Percentiles rank a stretch among this genome's conserved stretches.
Evolutionary conservation across 768 basidiomycete species (phyloP).

Genomic region (Lactarius quietus): DNA sequence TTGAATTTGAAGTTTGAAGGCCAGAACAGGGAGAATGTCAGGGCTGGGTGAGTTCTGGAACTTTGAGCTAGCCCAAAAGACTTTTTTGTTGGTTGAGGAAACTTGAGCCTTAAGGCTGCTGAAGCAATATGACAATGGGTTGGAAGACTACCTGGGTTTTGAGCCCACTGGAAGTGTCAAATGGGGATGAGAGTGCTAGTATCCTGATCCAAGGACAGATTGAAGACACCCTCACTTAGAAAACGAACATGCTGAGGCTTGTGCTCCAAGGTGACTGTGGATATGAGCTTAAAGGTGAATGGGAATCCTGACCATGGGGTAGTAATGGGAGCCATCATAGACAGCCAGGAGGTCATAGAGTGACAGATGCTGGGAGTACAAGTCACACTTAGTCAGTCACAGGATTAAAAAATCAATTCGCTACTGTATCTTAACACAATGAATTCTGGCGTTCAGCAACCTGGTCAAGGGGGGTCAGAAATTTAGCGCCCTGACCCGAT

Average conservation of each 20-base stretch:
- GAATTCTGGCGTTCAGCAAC: too few species aligned
- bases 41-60: slow-evolving; percentile 88
- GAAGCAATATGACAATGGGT: slow-evolving; percentile 23
- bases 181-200: slow-evolving; percentile 37
- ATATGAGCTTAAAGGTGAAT: slow-evolving; percentile 37
- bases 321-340: slow-evolving; percentile 49
- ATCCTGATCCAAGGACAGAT: slow-evolving; percentile 72
- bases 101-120: too few species aligned
- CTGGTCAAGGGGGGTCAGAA: too few species aligned
- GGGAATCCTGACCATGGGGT: slow-evolving; percentile 38
- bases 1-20: too few species aligned
- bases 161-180: slow-evolving; percentile 38
- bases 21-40: slow-evolving; percentile 70
- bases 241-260: slow-evolving; percentile 47
- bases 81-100: slow-evolving; percentile 19
- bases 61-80: slow-evolving; percentile 71
- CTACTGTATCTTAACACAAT: too few species aligned
- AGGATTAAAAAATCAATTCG: too few species aligned
- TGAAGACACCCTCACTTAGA: slow-evolving; percentile 73
- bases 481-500: too few species aligned
- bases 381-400: too few species aligned
- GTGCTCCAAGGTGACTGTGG: slow-evolving; percentile 39
- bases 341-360: slow-evolving; percentile 36
- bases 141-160: slow-evolving; percentile 34
- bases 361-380: too few species aligned